A percentile compares a stretch with the other conserved stretches of the same genome.
These are phyloP conservation scores for Amanita jacksonii DNA, from an alignment of 768 basidiomycete genomes.

Conservation along the genomic window DNA sequence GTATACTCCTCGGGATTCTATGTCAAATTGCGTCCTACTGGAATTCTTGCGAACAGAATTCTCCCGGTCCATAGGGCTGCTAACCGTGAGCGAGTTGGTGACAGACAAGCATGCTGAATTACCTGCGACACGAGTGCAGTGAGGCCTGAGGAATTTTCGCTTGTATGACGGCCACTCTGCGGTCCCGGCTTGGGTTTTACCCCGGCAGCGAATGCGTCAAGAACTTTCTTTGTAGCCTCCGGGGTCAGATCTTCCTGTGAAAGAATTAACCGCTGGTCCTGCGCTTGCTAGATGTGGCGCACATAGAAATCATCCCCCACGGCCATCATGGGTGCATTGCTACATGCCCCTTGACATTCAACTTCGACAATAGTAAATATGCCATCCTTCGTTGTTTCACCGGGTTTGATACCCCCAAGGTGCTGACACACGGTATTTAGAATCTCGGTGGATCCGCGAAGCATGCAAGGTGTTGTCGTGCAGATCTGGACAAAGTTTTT, in stretches of 20 bases:
- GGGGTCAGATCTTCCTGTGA: slow-evolving; percentile 77
- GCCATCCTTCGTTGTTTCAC: slow-evolving; percentile 89
- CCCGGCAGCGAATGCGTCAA: slow-evolving; percentile 72
- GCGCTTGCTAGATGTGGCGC: slow-evolving; percentile 18
- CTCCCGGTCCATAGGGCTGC: slow-evolving; percentile 91
- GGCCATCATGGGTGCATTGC: slow-evolving; percentile 95
- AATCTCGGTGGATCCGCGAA: slow-evolving; percentile 86
- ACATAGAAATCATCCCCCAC: slow-evolving; percentile 97
- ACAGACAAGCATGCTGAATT: slow-evolving; percentile 10
- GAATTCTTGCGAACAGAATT: slow-evolving; percentile 82
- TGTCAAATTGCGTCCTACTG: slow-evolving; percentile 33
- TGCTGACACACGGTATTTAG: slow-evolving; percentile 76
- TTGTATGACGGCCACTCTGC: slow-evolving; percentile 77
- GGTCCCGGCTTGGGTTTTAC: slow-evolving; percentile 91
- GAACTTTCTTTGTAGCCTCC: slow-evolving; percentile 65
- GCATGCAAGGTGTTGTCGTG: slow-evolving; percentile 98
- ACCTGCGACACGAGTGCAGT: slow-evolving; percentile 76
- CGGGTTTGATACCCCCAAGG: slow-evolving; percentile 76
- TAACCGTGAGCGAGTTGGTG: slow-evolving; percentile 10
- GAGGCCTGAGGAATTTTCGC: slow-evolving; percentile 89
- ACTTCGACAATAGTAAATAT: slow-evolving; percentile 98
- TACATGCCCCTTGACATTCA: slow-evolving; percentile 97
- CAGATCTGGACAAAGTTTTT: slow-evolving; percentile 95
- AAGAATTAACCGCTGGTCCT: slow-evolving; percentile 9
- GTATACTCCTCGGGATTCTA: slow-evolving; percentile 7